Evolutionary conservation across 805 yeast species (phyloP), one percentile per base, ranked within the genome.

Genomic region (Kodamaea sagamina): DNA sequence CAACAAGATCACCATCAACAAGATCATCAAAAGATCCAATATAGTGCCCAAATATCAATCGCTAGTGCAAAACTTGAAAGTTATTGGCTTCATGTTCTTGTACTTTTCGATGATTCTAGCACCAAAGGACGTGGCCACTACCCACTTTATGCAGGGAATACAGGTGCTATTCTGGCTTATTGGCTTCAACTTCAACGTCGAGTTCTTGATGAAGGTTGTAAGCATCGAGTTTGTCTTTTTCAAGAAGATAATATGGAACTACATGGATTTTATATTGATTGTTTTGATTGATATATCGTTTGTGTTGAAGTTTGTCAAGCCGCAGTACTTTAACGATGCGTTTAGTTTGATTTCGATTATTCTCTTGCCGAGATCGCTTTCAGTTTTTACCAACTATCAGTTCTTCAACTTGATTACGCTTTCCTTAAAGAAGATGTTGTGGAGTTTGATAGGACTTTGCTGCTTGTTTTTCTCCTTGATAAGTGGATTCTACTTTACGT

Each of bases 401-500:
- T 74, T 75, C 44, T 77, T 78, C 60, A 72, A 78, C 43, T 61
- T 77, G 56, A 73, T 78, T 48, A 65, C 77, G 17, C 62, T 78
- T 21, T 68, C 79, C n/a, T 69, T 75, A 32, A 67, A 77, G 37
- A 66, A 67, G 47, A 78, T 78, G 82, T 57, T 69, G 36, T 65
- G 74, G 55, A 79, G 76, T 47, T 67, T 77, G 48, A 53, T 74
- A 29, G 78, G 78, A 19, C 63, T 77, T 47, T 68, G 75, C 51
- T 62, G 73, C 32, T 65, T 78, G 29, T 74, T 78, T 37, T 54
- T 71, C n/a, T 67, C 78, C 29, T 67, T 78, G 49, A 73, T 75
- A 2, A 65, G 73, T 34, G 83, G 83, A 2, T 78, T 78, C 51
- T 78, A 78, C 66, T 71, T 78, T 17, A 74, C 79, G 27, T 74